phyloP scores from a whole-genome alignment of 306 rosid genomes.

The Astragalus membranaceus region DNA sequence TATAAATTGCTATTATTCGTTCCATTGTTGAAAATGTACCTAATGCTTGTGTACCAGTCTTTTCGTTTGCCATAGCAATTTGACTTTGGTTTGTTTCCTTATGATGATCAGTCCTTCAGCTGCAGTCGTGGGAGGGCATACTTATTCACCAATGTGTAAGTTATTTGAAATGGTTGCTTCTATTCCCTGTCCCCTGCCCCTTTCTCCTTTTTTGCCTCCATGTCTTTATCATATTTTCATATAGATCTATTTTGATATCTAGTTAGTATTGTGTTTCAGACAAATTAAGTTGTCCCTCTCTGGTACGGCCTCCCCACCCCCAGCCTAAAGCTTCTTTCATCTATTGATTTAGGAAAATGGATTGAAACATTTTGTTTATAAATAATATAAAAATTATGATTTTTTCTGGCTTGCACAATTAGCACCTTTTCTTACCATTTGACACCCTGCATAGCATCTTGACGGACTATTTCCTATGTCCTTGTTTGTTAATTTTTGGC shows the following conservation, averaged over 20 bases:
- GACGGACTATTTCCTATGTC: not conserved
- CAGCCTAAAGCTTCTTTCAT: not conserved
- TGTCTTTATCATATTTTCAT: not conserved
- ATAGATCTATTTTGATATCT: not conserved
- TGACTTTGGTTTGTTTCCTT: constrained; percentile 31
- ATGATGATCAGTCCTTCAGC: constrained; percentile 58
- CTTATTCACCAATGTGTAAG: constrained; percentile 86
- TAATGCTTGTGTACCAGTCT: not conserved
- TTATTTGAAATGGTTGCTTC: constrained; percentile 8
- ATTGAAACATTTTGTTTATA: not conserved
- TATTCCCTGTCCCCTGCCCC: not conserved
- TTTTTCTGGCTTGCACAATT: not conserved
- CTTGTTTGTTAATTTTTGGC: constrained; percentile 19
- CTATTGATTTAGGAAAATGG: not conserved
- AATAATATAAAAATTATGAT: not conserved
- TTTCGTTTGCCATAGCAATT: not conserved
- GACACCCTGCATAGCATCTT: not conserved
- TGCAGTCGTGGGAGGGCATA: constrained; percentile 76
- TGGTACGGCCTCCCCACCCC: not conserved
- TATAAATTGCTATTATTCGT: not conserved
- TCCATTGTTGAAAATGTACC: not conserved
- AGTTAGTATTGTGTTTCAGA: not conserved
- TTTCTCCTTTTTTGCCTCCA: not conserved
- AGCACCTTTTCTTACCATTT: not conserved
- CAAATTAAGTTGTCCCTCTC: not conserved